These are phyloP conservation scores for Syzygium aqueum DNA, from an alignment of 345 rosid species.

Conservation along the genomic window DNA sequence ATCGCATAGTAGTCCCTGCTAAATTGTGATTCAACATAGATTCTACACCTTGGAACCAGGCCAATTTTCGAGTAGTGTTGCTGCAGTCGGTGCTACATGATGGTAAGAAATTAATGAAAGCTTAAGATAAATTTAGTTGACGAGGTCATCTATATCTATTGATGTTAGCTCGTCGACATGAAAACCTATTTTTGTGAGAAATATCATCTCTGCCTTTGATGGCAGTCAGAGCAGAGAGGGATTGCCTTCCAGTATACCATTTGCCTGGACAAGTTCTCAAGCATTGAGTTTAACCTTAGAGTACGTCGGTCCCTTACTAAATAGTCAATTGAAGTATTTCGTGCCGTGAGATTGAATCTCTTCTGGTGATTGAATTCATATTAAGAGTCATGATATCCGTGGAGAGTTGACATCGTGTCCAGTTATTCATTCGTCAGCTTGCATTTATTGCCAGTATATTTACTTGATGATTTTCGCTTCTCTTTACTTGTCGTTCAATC, in stretches of 20 bases:
- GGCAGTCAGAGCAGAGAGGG: background rate
- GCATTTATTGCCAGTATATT: background rate
- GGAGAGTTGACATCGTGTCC: background rate
- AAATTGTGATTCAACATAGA: background rate
- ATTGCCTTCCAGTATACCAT: background rate
- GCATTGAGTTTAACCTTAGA: background rate
- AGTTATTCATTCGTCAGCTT: background rate
- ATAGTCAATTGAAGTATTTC: background rate
- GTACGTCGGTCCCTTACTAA: background rate
- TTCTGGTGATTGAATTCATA: background rate
- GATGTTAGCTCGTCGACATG: background rate
- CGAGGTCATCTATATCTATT: background rate
- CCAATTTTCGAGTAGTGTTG: background rate
- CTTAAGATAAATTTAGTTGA: background rate
- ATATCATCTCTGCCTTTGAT: background rate
- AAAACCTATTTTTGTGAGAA: background rate
- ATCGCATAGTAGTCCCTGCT: background rate
- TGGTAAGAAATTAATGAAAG: background rate
- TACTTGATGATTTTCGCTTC: background rate
- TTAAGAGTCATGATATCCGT: background rate
- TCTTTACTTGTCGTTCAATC: background rate
- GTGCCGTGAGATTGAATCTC: background rate
- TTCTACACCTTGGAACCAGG: background rate
- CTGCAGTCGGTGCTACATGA: background rate
- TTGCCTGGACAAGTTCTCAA: background rate